These are phyloP conservation scores for Starmerella davenportii DNA, from an alignment of 805 yeast species.

Conservation along the genomic window DNA sequence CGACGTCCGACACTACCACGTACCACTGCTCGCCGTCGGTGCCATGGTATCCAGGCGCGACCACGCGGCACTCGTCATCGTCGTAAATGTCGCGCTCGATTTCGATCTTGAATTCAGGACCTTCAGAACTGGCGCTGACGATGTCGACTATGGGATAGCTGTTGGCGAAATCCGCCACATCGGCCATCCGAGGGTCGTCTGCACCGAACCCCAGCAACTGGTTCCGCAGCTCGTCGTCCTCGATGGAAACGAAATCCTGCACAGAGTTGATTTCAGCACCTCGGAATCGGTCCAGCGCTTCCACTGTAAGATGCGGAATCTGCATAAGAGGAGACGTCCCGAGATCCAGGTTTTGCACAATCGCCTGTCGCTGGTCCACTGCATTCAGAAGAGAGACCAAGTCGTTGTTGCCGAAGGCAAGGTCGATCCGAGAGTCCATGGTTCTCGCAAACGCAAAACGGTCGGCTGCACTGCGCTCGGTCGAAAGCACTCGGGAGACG, in stretches of 20 bases:
- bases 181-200: constrained; percentile 27
- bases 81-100: constrained; percentile 41
- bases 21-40: constrained; percentile 37
- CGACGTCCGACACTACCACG: constrained; percentile 61
- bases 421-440: constrained; percentile 53
- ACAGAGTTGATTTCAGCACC: constrained; percentile 45
- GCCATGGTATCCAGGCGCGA: constrained; percentile 1
- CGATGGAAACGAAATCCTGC: constrained; percentile 56
- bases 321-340: constrained; percentile 63
- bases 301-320: constrained; percentile 45
- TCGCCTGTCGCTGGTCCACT: constrained; percentile 79
- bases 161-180: constrained; percentile 77
- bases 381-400: constrained; percentile 31
- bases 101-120: constrained; percentile 27
- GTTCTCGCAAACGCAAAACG: constrained; percentile 29
- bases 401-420: constrained; percentile 16
- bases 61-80: constrained; percentile 40
- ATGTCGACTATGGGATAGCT: constrained; percentile 70
- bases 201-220: constrained; percentile 39
- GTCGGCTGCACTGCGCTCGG: constrained; percentile 46
- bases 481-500: background rate
- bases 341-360: constrained; percentile 74
- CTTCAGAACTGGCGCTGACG: constrained; percentile 33
- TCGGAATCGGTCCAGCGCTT: constrained; percentile 35
- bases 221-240: constrained; percentile 47